A percentile compares a stretch with the other conserved stretches of the same genome.
Conservation (phyloP, 352 stramenopile genomes). For the Phytophthora fragariaefolia region DNA sequence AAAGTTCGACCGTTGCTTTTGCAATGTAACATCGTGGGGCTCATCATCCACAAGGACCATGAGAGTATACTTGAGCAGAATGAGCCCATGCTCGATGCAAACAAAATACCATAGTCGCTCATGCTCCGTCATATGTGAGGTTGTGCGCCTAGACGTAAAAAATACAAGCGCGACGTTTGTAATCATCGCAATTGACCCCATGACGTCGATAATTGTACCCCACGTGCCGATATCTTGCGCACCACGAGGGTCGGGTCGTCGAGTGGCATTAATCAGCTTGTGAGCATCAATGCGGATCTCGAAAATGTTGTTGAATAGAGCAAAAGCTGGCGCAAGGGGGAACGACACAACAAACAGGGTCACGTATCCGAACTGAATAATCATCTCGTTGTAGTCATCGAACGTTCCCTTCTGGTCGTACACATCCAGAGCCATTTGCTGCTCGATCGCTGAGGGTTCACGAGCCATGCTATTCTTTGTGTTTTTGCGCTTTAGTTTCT, state of each 20-base stretch:
- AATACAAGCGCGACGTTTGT: slow-evolving; percentile 95
- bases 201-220: slow-evolving; percentile 90
- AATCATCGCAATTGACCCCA: slow-evolving; percentile 89
- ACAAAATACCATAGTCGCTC: slow-evolving; percentile 71
- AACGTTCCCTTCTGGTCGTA: slow-evolving; percentile 84
- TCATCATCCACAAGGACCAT: slow-evolving; percentile 75
- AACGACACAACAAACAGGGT: slow-evolving; percentile 95
- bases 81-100: slow-evolving; percentile 64
- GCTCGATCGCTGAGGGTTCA: slow-evolving; percentile 59
- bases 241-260: slow-evolving; percentile 74
- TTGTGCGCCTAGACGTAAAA: slow-evolving; percentile 86
- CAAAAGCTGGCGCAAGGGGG: slow-evolving; percentile 89
- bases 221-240: slow-evolving; percentile 93
- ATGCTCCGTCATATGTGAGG: slow-evolving; percentile 48
- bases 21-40: slow-evolving; percentile 65
- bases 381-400: slow-evolving; percentile 90
- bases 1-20: slow-evolving; percentile 76
- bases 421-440: slow-evolving; percentile 63
- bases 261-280: slow-evolving; percentile 82
- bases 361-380: slow-evolving; percentile 92
- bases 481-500: slow-evolving; percentile 46
- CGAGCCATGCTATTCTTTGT: slow-evolving; percentile 26
- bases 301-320: slow-evolving; percentile 92
- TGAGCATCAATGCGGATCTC: slow-evolving; percentile 92
- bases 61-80: slow-evolving; percentile 77